Conservation (phyloP, 2,329 filamentous ascomycete species). For the Microsporum audouinii region DNA sequence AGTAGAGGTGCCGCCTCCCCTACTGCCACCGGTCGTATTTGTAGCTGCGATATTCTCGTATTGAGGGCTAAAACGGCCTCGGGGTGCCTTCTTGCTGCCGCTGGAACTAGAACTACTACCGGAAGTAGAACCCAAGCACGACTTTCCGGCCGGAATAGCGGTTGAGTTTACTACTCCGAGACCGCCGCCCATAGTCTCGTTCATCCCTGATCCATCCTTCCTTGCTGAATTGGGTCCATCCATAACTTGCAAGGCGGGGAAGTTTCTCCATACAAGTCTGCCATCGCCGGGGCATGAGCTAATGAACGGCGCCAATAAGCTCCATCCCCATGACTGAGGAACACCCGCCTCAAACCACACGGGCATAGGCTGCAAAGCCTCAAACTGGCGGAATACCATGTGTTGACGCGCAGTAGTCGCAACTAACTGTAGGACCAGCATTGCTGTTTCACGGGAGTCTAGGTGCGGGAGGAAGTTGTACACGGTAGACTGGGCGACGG, state of each 20-base stretch:
- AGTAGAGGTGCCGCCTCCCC: neutral
- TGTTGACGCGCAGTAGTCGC: constrained; percentile 72
- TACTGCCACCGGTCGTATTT: neutral
- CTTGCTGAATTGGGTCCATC: constrained; percentile 68
- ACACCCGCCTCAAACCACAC: constrained; percentile 72
- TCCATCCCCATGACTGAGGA: constrained; percentile 77
- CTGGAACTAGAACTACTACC: constrained; percentile 45
- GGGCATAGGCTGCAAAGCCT: constrained; percentile 67
- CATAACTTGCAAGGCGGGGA: constrained; percentile 58
- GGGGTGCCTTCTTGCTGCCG: constrained; percentile 47
- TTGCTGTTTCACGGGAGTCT: constrained; percentile 61
- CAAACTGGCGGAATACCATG: constrained; percentile 72
- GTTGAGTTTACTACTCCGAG: constrained; percentile 26
- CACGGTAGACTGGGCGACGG: constrained; percentile 66
- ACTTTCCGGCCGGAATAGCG: constrained; percentile 8
- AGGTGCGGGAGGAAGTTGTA: constrained; percentile 72
- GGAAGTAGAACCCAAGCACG: constrained; percentile 19
- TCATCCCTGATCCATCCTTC: constrained; percentile 45
- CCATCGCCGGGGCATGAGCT: constrained; percentile 65
- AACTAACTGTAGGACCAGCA: constrained; percentile 63
- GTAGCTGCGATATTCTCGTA: constrained; percentile 19
- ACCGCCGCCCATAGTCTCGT: constrained; percentile 45
- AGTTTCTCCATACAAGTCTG: constrained; percentile 73
- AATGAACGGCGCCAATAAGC: constrained; percentile 69
- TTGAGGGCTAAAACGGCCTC: constrained; percentile 25